Percentiles rank a stretch among this genome's conserved stretches.
phyloP scores from a whole-genome alignment of 768 basidiomycete species.

The Thelephora aurantiotincta region DNA sequence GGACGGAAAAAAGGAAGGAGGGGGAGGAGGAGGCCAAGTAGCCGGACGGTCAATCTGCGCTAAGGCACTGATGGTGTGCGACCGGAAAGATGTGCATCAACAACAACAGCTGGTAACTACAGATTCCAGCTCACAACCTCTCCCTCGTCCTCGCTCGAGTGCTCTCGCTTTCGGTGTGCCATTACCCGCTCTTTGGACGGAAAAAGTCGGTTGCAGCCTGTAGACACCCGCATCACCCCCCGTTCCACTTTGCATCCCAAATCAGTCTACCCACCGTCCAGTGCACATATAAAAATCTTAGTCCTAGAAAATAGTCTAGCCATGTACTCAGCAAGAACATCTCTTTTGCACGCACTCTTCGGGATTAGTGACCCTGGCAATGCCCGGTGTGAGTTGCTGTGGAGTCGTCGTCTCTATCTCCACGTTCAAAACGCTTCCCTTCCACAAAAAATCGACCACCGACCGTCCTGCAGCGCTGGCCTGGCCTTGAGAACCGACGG shows the following conservation, averaged over 20 bases:
- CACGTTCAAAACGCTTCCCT: background rate
- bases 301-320: constrained; percentile 29
- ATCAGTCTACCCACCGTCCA: constrained; percentile 28
- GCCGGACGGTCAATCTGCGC: too few species aligned
- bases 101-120: background rate
- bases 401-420: constrained; percentile 34
- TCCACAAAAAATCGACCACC: background rate
- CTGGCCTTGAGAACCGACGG: constrained; percentile 10
- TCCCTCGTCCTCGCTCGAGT: constrained; percentile 37
- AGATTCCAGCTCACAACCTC: constrained; percentile 61
- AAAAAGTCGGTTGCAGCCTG: constrained; percentile 60
- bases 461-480: constrained; percentile 11
- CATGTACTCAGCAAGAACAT: constrained; percentile 4
- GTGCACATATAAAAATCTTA: constrained; percentile 67
- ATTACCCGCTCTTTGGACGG: constrained; percentile 56
- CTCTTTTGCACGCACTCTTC: constrained; percentile 36
- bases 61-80: too few species aligned
- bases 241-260: background rate
- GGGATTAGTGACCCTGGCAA: constrained; percentile 51
- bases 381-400: constrained; percentile 35
- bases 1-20: too few species aligned
- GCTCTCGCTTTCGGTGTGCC: constrained; percentile 62
- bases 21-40: too few species aligned
- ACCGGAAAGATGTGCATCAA: too few species aligned
- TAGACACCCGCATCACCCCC: background rate